Conservation (phyloP, 139 green algal species). For the Ettlia oleoabundans region DNA sequence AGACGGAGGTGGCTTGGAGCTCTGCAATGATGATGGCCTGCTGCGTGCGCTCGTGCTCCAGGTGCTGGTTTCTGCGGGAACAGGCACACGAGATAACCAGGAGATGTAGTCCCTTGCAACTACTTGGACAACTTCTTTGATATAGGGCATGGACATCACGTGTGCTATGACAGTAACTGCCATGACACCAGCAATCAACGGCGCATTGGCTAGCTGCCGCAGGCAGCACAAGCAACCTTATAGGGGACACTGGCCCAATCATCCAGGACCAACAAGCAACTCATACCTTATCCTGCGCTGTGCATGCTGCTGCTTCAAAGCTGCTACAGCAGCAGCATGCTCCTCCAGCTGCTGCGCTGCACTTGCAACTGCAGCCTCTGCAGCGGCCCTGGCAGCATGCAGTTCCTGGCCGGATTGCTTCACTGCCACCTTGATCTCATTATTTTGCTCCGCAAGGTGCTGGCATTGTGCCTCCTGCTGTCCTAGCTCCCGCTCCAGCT, state of each 20-base stretch:
- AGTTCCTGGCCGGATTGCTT: neutral
- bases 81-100: neutral
- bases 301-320: neutral
- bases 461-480: neutral
- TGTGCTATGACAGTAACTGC: too few species aligned
- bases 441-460: conserved; percentile 3
- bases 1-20: neutral
- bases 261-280: too few species aligned
- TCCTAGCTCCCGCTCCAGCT: neutral
- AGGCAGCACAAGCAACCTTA: too few species aligned
- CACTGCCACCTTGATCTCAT: neutral
- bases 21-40: conserved; percentile 16
- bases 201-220: too few species aligned
- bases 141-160: too few species aligned
- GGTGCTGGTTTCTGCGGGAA: conserved; percentile 17
- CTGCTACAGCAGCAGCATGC: neutral
- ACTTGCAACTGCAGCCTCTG: too few species aligned
- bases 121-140: neutral
- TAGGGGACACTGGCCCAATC: too few species aligned
- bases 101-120: neutral
- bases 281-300: neutral
- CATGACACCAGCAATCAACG: too few species aligned
- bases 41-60: conserved; percentile 20
- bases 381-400: too few species aligned
- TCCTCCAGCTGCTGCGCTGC: neutral